phyloP scores from a whole-genome alignment of 768 basidiomycete species.

The Psilocybe azurescens region DNA sequence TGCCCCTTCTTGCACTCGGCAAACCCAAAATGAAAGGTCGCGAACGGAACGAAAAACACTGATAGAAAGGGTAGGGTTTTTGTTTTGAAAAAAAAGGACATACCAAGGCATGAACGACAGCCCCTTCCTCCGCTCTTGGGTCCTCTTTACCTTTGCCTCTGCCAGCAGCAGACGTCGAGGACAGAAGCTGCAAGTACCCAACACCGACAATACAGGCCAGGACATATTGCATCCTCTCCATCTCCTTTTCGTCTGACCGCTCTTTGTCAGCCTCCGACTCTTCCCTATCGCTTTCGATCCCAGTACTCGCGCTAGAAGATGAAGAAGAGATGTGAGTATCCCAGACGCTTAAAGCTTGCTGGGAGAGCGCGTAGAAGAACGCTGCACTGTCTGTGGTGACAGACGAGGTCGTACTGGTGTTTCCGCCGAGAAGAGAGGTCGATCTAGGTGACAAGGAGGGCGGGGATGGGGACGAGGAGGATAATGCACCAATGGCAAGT shows the following conservation, averaged over 20 bases:
- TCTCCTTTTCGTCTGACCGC: conserved; percentile 23
- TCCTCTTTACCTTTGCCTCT: conserved; percentile 3
- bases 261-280: background rate
- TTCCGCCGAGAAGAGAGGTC: background rate
- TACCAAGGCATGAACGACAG: conserved; percentile 47
- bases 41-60: too few relatives aligned
- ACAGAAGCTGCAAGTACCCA: conserved; percentile 35
- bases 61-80: too few relatives aligned
- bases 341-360: conserved; percentile 45
- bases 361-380: conserved; percentile 41
- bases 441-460: background rate
- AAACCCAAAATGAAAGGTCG: background rate
- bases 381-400: conserved; percentile 24
- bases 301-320: background rate
- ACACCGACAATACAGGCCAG: conserved; percentile 64
- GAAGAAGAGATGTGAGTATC: conserved; percentile 30
- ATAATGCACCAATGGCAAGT: conserved; percentile 59
- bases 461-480: conserved; percentile 4
- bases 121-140: conserved; percentile 5
- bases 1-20: too few relatives aligned
- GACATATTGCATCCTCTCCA: conserved; percentile 55
- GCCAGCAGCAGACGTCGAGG: background rate
- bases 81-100: conserved; percentile 17
- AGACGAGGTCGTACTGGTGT: background rate
- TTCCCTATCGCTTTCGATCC: background rate